Percentiles rank a stretch among this genome's conserved stretches.
phyloP scores from a whole-genome alignment of 345 rosid genomes.

The Corchorus capsularis region DNA sequence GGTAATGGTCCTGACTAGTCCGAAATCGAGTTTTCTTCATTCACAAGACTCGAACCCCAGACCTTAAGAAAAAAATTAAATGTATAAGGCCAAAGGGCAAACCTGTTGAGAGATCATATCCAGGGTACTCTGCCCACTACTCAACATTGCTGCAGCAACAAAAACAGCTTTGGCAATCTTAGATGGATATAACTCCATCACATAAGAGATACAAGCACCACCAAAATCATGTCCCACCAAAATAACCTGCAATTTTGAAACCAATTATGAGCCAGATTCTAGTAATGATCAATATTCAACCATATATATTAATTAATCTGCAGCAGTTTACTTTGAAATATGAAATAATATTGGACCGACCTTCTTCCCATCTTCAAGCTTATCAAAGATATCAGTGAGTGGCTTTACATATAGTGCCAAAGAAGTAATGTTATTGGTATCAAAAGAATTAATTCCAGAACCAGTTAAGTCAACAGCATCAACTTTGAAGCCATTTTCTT shows the following conservation, averaged over 20 bases:
- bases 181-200: slow-evolving; percentile 79
- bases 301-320: neutral
- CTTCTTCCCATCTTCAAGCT: slow-evolving; percentile 68
- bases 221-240: slow-evolving; percentile 97
- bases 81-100: neutral
- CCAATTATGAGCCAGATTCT: neutral
- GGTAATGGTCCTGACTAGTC: too few relatives aligned
- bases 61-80: too few relatives aligned
- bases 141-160: slow-evolving; percentile 83
- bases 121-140: slow-evolving; percentile 69
- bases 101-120: slow-evolving; percentile 84
- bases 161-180: slow-evolving; percentile 74
- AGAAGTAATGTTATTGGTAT: slow-evolving; percentile 61
- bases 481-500: slow-evolving; percentile 56
- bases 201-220: slow-evolving; percentile 80
- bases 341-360: slow-evolving; percentile 36
- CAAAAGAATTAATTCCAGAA: slow-evolving; percentile 55
- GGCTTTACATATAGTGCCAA: slow-evolving; percentile 88
- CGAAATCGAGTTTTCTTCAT: too few relatives aligned
- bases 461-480: slow-evolving; percentile 69
- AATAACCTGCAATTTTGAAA: slow-evolving; percentile 58
- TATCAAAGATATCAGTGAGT: slow-evolving; percentile 68
- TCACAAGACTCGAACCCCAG: too few relatives aligned
- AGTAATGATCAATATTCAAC: neutral
- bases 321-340: slow-evolving; percentile 15